phyloP scores from a whole-genome alignment of 1,284 basidiomycete genomes.

The Coriolopsis trogii region DNA sequence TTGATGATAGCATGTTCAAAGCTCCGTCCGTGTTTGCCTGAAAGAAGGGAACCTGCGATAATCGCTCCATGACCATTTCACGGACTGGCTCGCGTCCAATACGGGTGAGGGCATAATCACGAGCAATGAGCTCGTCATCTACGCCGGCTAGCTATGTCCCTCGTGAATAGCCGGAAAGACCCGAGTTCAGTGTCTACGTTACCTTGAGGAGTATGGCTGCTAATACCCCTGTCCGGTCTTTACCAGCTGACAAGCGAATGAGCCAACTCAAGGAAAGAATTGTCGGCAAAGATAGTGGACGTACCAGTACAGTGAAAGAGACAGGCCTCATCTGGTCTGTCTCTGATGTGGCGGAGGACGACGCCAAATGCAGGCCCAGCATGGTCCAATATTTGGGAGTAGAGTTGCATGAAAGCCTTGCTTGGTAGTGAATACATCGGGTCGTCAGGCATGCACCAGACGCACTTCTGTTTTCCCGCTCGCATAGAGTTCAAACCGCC shows the following conservation, averaged over 20 bases:
- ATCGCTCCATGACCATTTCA: constrained; percentile 64
- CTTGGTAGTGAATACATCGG: constrained; percentile 10
- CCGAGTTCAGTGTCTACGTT: constrained; percentile 8
- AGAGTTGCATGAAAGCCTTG: constrained; percentile 79
- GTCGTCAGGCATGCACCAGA: background rate
- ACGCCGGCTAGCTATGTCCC: constrained; percentile 65
- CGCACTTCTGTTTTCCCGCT: constrained; percentile 76
- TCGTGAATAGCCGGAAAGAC: background rate
- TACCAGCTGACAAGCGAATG: constrained; percentile 51
- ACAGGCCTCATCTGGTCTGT: constrained; percentile 62
- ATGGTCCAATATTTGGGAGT: constrained; percentile 77
- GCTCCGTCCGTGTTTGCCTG: constrained; percentile 71
- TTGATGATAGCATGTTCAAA: constrained; percentile 76
- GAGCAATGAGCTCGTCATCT: constrained; percentile 59
- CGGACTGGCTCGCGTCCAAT: constrained; percentile 77
- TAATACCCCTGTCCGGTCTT: constrained; percentile 78
- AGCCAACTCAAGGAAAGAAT: background rate
- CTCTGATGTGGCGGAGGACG: constrained; percentile 70
- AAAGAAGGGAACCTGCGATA: constrained; percentile 70
- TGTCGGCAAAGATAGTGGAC: constrained; percentile 8
- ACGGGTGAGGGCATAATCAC: constrained; percentile 76
- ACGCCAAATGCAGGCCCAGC: constrained; percentile 64
- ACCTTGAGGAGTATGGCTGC: constrained; percentile 75
- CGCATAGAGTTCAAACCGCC: constrained; percentile 75
- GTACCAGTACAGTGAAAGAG: constrained; percentile 77